A percentile compares a stretch with the other conserved stretches of the same genome.
Conservation (phyloP, 2,329 filamentous ascomycete species). For the Cladorrhinum sp. region DNA sequence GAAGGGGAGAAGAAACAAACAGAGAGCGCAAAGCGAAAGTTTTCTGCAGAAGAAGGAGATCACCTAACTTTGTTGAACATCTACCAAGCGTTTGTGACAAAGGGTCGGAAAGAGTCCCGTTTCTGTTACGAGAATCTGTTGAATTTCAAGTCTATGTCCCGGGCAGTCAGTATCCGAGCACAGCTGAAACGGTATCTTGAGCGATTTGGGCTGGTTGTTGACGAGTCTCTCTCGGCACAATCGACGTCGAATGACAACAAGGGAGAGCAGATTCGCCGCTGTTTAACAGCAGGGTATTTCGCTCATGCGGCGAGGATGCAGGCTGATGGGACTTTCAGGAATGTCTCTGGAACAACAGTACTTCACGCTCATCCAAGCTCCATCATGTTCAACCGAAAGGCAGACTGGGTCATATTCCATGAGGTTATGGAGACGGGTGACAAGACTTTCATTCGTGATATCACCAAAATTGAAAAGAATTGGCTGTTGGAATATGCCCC, state of each 20-base stretch:
- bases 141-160: slow-evolving; percentile 79
- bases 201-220: slow-evolving; percentile 70
- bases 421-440: slow-evolving; percentile 85
- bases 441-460: slow-evolving; percentile 86
- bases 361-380: slow-evolving; percentile 89
- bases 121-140: slow-evolving; percentile 87
- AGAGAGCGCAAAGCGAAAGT: slow-evolving; percentile 73
- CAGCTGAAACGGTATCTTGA: slow-evolving; percentile 87
- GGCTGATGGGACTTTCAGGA: slow-evolving; percentile 83
- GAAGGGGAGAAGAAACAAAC: slow-evolving; percentile 72
- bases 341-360: slow-evolving; percentile 73
- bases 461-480: slow-evolving; percentile 90
- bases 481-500: slow-evolving; percentile 90
- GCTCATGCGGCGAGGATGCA: slow-evolving; percentile 93
- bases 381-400: slow-evolving; percentile 93
- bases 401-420: slow-evolving; percentile 94
- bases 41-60: slow-evolving; percentile 90
- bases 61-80: slow-evolving; percentile 90
- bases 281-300: slow-evolving; percentile 87
- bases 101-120: slow-evolving; percentile 74
- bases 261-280: slow-evolving; percentile 75
- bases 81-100: slow-evolving; percentile 84
- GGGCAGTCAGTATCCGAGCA: slow-evolving; percentile 79
- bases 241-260: slow-evolving; percentile 36
- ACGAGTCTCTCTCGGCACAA: slow-evolving; percentile 55